A percentile compares a stretch with the other conserved stretches of the same genome.
phyloP scores from a whole-genome alignment of 768 basidiomycete species.

The Trametes sanguinea region DNA sequence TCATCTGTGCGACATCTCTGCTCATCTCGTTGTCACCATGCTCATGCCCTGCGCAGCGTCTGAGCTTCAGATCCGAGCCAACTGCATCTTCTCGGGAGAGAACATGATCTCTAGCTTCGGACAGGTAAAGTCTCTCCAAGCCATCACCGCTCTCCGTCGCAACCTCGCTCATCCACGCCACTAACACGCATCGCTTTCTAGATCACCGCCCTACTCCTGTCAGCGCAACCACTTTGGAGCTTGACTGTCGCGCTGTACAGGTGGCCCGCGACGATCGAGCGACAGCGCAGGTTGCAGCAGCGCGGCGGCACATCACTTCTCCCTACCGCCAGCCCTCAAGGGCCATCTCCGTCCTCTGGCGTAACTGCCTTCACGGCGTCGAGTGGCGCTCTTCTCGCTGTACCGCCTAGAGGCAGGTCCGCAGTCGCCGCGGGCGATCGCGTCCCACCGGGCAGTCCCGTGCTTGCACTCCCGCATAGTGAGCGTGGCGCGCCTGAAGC shows the following conservation, averaged over 20 bases:
- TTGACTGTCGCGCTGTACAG: slow-evolving; percentile 28
- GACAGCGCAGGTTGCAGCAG: neutral
- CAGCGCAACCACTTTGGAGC: slow-evolving; percentile 29
- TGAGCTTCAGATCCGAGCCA: slow-evolving; percentile 25
- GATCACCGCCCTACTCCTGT: slow-evolving; percentile 30
- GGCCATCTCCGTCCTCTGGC: neutral
- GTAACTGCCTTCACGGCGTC: neutral
- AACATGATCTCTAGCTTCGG: slow-evolving; percentile 29
- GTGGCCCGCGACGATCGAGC: slow-evolving; percentile 9
- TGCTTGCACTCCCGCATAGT: neutral
- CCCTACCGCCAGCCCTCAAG: too few relatives aligned
- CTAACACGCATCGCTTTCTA: neutral
- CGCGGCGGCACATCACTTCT: neutral
- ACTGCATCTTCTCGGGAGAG: slow-evolving; percentile 29
- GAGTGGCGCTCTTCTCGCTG: neutral
- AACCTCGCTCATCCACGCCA: too few relatives aligned
- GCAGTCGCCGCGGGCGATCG: neutral
- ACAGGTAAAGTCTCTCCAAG: slow-evolving; percentile 19
- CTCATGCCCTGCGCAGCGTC: slow-evolving; percentile 20
- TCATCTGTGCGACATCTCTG: slow-evolving; percentile 21
- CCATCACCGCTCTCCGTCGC: too few relatives aligned
- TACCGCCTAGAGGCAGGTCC: neutral
- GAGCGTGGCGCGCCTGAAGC: neutral
- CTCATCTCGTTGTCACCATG: too few relatives aligned
- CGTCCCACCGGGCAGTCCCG: neutral